Percentiles rank a stretch among this genome's conserved stretches.
Conservation (phyloP, 129 eudicot species). For the Tagetes erecta region DNA sequence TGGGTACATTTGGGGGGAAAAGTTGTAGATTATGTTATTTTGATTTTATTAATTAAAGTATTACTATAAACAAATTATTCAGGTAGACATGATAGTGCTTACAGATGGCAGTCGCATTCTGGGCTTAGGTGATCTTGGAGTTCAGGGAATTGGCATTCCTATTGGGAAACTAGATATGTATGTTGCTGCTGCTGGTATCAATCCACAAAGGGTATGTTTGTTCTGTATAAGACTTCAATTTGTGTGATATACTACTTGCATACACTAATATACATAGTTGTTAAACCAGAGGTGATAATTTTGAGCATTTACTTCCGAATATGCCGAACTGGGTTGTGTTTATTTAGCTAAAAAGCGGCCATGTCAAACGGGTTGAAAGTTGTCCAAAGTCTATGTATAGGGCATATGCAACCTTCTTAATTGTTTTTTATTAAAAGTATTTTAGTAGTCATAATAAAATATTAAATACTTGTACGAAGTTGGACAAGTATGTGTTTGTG, state of each 20-base stretch:
- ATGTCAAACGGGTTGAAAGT: slow-evolving; percentile 1
- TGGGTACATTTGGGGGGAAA: not conserved
- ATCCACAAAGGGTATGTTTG: slow-evolving; percentile 83
- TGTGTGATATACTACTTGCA: slow-evolving; percentile 12
- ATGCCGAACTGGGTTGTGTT: not conserved
- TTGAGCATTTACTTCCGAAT: slow-evolving; percentile 9
- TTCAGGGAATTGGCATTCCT: slow-evolving; percentile 98
- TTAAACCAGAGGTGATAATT: slow-evolving; percentile 1
- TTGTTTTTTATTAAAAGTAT: not conserved
- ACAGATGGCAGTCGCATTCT: slow-evolving; percentile 99
- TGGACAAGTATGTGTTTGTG: slow-evolving; percentile 6
- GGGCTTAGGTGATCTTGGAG: slow-evolving; percentile 98
- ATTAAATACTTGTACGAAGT: not conserved
- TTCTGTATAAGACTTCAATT: slow-evolving; percentile 11
- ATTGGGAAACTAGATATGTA: slow-evolving; percentile 98
- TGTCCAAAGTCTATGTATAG: not conserved
- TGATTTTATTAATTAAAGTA: not conserved
- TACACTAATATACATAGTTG: not conserved
- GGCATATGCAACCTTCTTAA: not conserved
- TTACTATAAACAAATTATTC: slow-evolving; percentile 26
- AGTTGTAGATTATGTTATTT: not conserved
- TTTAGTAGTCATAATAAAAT: not conserved
- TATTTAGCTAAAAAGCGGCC: not conserved
- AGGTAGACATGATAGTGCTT: slow-evolving; percentile 98
- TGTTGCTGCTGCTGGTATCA: slow-evolving; percentile 99